A percentile compares a stretch with the other conserved stretches of the same genome.
Conservation (phyloP, 1,284 basidiomycete species). For the Ceratobasidium sp. region DNA sequence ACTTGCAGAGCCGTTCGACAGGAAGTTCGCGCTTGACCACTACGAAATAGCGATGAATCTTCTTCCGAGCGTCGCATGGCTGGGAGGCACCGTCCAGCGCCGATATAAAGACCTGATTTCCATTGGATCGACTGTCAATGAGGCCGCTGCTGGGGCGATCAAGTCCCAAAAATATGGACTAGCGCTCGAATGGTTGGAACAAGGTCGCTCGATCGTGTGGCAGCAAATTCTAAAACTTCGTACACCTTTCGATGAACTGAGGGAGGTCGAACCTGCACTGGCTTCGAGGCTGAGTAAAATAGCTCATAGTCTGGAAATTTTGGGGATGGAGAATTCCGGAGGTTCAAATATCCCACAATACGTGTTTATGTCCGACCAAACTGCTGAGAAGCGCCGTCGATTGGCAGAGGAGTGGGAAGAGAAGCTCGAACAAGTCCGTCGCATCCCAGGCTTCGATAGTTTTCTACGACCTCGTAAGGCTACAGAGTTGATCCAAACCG, state of each 20-base stretch:
- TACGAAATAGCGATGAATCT: conserved; percentile 15
- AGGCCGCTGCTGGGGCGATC: conserved; percentile 16
- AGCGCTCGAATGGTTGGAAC: conserved; percentile 31
- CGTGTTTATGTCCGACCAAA: not conserved
- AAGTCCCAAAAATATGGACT: not conserved
- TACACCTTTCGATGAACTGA: conserved; percentile 3
- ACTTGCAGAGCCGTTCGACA: not conserved
- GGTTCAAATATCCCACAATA: too few species aligned
- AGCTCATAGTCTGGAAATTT: conserved; percentile 4
- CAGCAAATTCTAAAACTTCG: conserved; percentile 22
- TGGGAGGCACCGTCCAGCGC: not conserved
- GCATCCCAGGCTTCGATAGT: not conserved
- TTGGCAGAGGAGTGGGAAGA: conserved; percentile 20
- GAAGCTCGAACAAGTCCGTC: not conserved
- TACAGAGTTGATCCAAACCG: not conserved
- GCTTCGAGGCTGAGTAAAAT: not conserved
- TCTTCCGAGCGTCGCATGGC: conserved; percentile 14
- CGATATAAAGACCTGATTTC: conserved; percentile 2
- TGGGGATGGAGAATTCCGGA: not conserved
- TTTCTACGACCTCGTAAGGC: not conserved
- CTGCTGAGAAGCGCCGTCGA: not conserved
- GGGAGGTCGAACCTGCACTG: not conserved
- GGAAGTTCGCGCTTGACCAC: not conserved
- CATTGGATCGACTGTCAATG: not conserved
- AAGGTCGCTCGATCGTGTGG: not conserved